Conservation (phyloP, 768 basidiomycete genomes). For the Amanita rubescens region DNA sequence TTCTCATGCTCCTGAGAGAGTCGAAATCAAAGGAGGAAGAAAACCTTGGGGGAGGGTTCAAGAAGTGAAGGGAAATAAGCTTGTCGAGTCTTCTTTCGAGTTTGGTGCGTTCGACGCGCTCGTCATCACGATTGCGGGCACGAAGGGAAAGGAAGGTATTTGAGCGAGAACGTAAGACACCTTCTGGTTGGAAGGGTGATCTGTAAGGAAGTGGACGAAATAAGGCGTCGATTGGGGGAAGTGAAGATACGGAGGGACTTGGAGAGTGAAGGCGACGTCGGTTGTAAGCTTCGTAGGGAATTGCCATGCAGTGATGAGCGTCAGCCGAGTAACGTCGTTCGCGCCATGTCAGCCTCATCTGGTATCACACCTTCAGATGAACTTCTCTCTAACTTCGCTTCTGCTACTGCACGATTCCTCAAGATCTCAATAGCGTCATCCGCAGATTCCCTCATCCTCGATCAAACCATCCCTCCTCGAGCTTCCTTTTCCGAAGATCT, state of each 20-base stretch:
- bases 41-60: conserved; percentile 30
- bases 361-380: conserved; percentile 61
- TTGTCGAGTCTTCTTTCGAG: conserved; percentile 86
- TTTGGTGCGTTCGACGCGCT: conserved; percentile 73
- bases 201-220: conserved; percentile 52
- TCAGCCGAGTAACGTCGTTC: neutral
- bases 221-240: neutral
- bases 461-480: conserved; percentile 37
- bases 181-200: conserved; percentile 90
- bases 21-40: conserved; percentile 76
- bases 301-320: neutral
- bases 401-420: conserved; percentile 60
- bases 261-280: conserved; percentile 8
- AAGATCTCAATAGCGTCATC: conserved; percentile 56
- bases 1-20: conserved; percentile 56
- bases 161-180: conserved; percentile 71
- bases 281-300: conserved; percentile 3
- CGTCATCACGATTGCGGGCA: conserved; percentile 30
- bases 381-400: conserved; percentile 49
- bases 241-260: conserved; percentile 6
- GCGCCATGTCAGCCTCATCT: conserved; percentile 63
- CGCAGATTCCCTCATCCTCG: conserved; percentile 63
- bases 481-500: conserved; percentile 61
- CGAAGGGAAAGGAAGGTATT: conserved; percentile 66
- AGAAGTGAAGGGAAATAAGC: conserved; percentile 68